These are phyloP conservation scores for Neocatenulostroma microsporum DNA, from an alignment of 2,329 filamentous ascomycete genomes.

Conservation along the genomic window DNA sequence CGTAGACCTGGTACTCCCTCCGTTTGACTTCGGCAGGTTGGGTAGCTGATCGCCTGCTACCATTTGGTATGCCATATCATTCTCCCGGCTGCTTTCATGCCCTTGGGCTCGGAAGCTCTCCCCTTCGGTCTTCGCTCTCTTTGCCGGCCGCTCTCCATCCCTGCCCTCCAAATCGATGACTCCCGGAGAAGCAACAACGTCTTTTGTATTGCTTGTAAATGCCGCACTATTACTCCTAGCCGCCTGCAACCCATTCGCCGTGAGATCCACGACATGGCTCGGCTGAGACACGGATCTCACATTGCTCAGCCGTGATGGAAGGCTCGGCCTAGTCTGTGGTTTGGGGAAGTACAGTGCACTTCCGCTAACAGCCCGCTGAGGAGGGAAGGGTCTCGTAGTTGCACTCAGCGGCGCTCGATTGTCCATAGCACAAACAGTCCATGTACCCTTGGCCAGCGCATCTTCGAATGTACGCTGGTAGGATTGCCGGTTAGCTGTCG, in stretches of 20 bases:
- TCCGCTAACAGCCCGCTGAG: slow-evolving; percentile 21
- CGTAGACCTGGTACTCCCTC: slow-evolving; percentile 6
- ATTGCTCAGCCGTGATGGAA: slow-evolving; percentile 27
- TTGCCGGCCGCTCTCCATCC: slow-evolving; percentile 21
- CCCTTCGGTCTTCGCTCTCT: slow-evolving; percentile 20
- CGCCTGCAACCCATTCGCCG: slow-evolving; percentile 13
- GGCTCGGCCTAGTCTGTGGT: slow-evolving; percentile 15
- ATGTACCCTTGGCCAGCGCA: slow-evolving; percentile 15
- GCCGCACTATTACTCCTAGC: slow-evolving; percentile 14
- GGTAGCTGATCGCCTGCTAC: slow-evolving; percentile 19
- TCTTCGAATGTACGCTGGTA: slow-evolving; percentile 10
- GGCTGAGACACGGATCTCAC: slow-evolving; percentile 26
- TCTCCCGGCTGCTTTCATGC: slow-evolving; percentile 1
- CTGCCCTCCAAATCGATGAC: slow-evolving; percentile 17
- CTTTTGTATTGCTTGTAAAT: slow-evolving; percentile 13
- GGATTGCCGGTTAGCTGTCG: background rate
- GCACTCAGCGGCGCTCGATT: slow-evolving; percentile 17
- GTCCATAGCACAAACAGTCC: slow-evolving; percentile 22
- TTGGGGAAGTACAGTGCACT: slow-evolving; percentile 17
- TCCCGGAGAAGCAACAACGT: slow-evolving; percentile 15
- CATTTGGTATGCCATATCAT: slow-evolving; percentile 13
- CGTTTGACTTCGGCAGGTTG: slow-evolving; percentile 11
- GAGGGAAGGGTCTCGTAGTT: slow-evolving; percentile 18
- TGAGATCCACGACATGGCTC: slow-evolving; percentile 19
- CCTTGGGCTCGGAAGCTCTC: slow-evolving; percentile 10